Percentiles rank a stretch among this genome's conserved stretches.
These are phyloP conservation scores for Cercospora zeae-maydis DNA, from an alignment of 2,329 filamentous ascomycete genomes.

Conservation along the genomic window DNA sequence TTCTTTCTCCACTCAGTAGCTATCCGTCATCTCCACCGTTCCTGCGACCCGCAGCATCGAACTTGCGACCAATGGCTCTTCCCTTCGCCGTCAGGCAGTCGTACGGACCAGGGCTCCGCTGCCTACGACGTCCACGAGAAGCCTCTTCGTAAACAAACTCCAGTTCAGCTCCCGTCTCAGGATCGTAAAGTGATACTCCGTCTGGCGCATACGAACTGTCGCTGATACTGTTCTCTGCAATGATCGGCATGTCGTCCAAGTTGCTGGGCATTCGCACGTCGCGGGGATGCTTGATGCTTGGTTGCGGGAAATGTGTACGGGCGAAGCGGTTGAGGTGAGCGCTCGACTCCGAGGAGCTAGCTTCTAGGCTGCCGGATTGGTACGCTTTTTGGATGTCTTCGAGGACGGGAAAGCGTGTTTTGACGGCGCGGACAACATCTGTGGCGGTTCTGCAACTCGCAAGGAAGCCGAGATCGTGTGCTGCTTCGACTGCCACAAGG, in stretches of 20 bases:
- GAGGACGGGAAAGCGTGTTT: slow-evolving; percentile 15
- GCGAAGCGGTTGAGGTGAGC: neutral
- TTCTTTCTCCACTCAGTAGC: neutral
- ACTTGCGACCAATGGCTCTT: neutral
- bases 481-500: slow-evolving; percentile 8
- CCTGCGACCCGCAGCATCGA: neutral
- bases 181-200: neutral
- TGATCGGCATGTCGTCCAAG: slow-evolving; percentile 8
- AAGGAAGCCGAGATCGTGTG: slow-evolving; percentile 18
- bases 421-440: slow-evolving; percentile 9
- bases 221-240: neutral
- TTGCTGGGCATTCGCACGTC: slow-evolving; percentile 2
- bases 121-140: neutral
- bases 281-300: neutral
- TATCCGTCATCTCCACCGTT: neutral
- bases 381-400: slow-evolving; percentile 20
- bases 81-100: neutral
- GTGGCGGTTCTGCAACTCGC: slow-evolving; percentile 12
- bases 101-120: neutral
- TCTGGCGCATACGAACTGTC: neutral
- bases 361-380: slow-evolving; percentile 1
- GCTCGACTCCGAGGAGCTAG: neutral
- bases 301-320: neutral
- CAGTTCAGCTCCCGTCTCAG: slow-evolving; percentile 7
- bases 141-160: slow-evolving; percentile 3